Evolutionary conservation across 495 filamentous ascomycete genomes (phyloP).

Genomic region (Neurospora sp.): DNA sequence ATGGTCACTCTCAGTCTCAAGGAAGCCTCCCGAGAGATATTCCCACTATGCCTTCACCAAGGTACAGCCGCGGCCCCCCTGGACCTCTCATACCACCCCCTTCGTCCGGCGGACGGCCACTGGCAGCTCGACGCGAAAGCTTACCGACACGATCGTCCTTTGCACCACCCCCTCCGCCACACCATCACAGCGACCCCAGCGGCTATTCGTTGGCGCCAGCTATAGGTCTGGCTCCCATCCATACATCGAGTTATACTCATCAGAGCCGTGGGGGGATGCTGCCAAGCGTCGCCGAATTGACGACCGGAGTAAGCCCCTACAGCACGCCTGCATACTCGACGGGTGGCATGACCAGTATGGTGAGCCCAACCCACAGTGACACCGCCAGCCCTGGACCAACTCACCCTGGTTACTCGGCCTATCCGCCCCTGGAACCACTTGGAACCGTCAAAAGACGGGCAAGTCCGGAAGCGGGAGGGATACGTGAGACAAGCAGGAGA

Average conservation of each 20-base stretch:
- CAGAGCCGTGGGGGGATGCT: constrained; percentile 27
- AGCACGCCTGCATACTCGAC: constrained; percentile 42
- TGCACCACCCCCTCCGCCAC: constrained; percentile 9
- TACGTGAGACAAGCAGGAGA: constrained; percentile 33
- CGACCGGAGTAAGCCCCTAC: constrained; percentile 44
- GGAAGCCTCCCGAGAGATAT: constrained; percentile 32
- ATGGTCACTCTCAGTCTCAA: constrained; percentile 39
- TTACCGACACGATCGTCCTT: constrained; percentile 28
- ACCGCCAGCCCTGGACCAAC: constrained; percentile 34
- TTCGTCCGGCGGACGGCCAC: constrained; percentile 12
- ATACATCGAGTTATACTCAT: constrained; percentile 14
- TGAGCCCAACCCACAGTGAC: constrained; percentile 27
- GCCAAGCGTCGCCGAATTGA: constrained; percentile 45
- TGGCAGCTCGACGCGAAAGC: constrained; percentile 36
- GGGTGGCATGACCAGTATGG: constrained; percentile 18
- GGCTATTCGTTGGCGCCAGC: constrained; percentile 12
- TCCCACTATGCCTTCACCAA: constrained; percentile 22
- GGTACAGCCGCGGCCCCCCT: constrained; percentile 24
- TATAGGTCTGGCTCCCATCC: constrained; percentile 38
- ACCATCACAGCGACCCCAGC: constrained; percentile 7
- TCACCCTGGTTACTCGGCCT: constrained; percentile 27
- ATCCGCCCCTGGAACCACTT: constrained; percentile 21
- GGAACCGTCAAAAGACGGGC: constrained; percentile 27
- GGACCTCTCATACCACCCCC: constrained; percentile 14
- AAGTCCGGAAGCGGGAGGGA: constrained; percentile 26